phyloP scores from a whole-genome alignment of 1,139 yeast species.

The Pichia sp. region DNA sequence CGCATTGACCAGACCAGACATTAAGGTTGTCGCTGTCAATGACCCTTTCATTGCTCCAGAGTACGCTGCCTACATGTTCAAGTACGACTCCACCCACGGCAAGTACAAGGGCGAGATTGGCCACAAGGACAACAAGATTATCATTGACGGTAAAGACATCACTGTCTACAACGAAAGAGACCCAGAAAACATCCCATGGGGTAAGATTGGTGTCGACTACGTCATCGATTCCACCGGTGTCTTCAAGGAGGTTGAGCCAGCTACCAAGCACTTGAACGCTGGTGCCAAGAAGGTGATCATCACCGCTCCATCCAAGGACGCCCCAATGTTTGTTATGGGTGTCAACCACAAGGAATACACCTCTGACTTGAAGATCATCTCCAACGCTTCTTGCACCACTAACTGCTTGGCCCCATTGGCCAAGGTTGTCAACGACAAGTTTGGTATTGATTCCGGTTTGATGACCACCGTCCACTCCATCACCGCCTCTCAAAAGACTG shows the following conservation, averaged over 20 bases:
- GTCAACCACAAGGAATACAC: slow-evolving; percentile 75
- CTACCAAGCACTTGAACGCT: slow-evolving; percentile 77
- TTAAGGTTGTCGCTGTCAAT: slow-evolving; percentile 74
- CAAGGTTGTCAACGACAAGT: slow-evolving; percentile 72
- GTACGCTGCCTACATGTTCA: slow-evolving; percentile 85
- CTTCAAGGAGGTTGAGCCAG: slow-evolving; percentile 73
- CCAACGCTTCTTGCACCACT: slow-evolving; percentile 88
- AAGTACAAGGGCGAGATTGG: slow-evolving; percentile 63
- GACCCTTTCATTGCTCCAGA: slow-evolving; percentile 82
- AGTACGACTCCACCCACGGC: slow-evolving; percentile 87
- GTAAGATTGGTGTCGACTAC: slow-evolving; percentile 66
- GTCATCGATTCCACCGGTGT: slow-evolving; percentile 88
- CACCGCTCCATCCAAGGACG: slow-evolving; percentile 83
- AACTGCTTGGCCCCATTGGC: slow-evolving; percentile 90
- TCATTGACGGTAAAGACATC: slow-evolving; percentile 66
- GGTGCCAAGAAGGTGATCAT: slow-evolving; percentile 88
- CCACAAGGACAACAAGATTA: slow-evolving; percentile 54
- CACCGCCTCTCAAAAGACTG: slow-evolving; percentile 88
- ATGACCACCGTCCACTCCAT: slow-evolving; percentile 90
- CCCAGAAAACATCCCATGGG: slow-evolving; percentile 84
- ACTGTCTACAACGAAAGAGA: slow-evolving; percentile 75
- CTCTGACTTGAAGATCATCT: slow-evolving; percentile 64
- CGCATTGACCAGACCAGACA: slow-evolving; percentile 65
- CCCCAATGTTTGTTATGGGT: slow-evolving; percentile 89
- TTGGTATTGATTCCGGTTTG: slow-evolving; percentile 81